Conservation (phyloP, 495 filamentous ascomycete genomes). For the Bombardia bombarda region DNA sequence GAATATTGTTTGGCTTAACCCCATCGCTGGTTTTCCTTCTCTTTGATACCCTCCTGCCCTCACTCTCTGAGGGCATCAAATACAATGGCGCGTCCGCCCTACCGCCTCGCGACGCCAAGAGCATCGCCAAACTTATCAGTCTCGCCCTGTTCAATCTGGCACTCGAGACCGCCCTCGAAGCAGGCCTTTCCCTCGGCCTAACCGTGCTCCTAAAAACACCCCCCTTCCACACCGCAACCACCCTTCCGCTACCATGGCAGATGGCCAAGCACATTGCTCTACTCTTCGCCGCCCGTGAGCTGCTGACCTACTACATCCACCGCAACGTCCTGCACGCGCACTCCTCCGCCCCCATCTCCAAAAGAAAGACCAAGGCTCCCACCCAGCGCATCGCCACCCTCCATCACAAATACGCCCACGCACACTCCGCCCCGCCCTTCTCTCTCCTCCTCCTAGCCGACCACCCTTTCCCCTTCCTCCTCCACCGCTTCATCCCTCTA, state of each 20-base stretch:
- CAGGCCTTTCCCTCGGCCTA: constrained; percentile 32
- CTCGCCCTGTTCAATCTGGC: constrained; percentile 60
- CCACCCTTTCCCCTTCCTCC: constrained; percentile 66
- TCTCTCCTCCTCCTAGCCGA: constrained; percentile 59
- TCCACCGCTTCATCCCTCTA: constrained; percentile 61
- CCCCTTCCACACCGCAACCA: constrained; percentile 35
- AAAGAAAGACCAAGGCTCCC: background rate
- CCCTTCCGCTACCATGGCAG: constrained; percentile 40
- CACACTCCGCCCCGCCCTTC: constrained; percentile 44
- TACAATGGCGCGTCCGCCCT: constrained; percentile 56
- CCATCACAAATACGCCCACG: constrained; percentile 62
- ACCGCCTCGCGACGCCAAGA: constrained; percentile 45
- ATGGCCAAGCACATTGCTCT: constrained; percentile 58
- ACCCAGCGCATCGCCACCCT: constrained; percentile 23
- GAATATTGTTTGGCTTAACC: constrained; percentile 62
- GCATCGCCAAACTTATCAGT: constrained; percentile 31
- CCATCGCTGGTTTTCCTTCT: constrained; percentile 67
- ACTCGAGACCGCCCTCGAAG: constrained; percentile 50
- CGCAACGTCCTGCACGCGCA: constrained; percentile 63
- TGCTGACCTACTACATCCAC: constrained; percentile 62
- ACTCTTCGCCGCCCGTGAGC: constrained; percentile 50
- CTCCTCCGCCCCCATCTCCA: background rate
- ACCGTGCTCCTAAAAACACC: constrained; percentile 21
- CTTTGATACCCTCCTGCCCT: constrained; percentile 65
- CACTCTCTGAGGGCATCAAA: constrained; percentile 59